Evolutionary conservation across 2,329 filamentous ascomycete species (phyloP), one percentile per base, ranked within the genome.

Genomic region (Septoria petroselini): DNA sequence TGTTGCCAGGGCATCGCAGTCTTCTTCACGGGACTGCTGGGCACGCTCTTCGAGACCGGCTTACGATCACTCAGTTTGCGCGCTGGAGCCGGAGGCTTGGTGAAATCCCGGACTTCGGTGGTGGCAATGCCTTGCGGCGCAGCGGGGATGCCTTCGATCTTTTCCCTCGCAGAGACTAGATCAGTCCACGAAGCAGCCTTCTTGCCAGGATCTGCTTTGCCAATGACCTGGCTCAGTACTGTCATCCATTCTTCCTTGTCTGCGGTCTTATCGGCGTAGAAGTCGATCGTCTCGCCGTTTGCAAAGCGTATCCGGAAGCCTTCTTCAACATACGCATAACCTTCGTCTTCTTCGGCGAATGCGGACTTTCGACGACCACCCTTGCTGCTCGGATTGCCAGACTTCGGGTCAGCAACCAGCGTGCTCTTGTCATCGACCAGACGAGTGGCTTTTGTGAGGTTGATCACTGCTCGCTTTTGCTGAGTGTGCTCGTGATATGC

Each of bases 321-420:
- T 68, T 98, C 93, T 70, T 98, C 93, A 45, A 98, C 91, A 68
- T 98, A 98, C 87, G 96, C 95, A 76, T 98, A 98, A 34, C 93
- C 93, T 68, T 98, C 93, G 71, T 98, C 93, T 59, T 98, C 93
- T 70, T 97, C 93, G 1, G 91, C 91, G 69, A 98, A 98, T 8
- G 88, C 93, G 27, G 91, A 96, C 69, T 94, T 90, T 48, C 93
- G 86, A 35, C 93, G 86, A 17, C 61, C 60, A 19, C 58, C 60
- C 41, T 52, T 54, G 40, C 50, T 49, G 30, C 53, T 47, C 12
- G 84, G 87, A 50, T 85, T 86, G 11, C 79, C 83, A 0, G 85
- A 88, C 65, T 68, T 66, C 1, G 94, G 88, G 59, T 88, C 90
- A 63, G 95, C 86, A 5, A 85, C 88, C 40, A 98, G 76, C 15